Evolutionary conservation across 192 early-diverging fungal species (phyloP), one percentile per base, ranked within the genome.

Genomic region (Coemansia sp.): DNA sequence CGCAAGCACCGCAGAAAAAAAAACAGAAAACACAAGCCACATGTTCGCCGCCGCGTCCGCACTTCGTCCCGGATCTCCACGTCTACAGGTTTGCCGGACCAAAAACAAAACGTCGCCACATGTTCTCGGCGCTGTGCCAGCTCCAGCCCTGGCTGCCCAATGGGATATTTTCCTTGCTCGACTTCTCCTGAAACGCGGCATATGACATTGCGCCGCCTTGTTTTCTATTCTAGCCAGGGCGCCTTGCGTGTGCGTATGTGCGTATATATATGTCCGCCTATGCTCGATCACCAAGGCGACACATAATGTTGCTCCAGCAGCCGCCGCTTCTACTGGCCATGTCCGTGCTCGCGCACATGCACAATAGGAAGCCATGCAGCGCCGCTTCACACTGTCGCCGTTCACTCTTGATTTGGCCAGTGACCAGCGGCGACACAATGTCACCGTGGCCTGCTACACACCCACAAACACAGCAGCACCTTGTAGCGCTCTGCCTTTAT

Each of bases 11-110:
- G n/a, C 14, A 39, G 36, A 14, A 17, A 14, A 39, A 15, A 39
- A 39, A 39, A 39, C 36, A 39, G 15, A 46, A 46, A 12, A 46
- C 44, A 28, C 44, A 46, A 46, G 44, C 44, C 44, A 46, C 44
- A 8, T 22, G 44, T 39, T 39, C 36, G n/a, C 36, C 17, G n/a
- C 17, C 17, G 14, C 12, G 44, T 21, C 26, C 27, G 25, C 23
- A 28, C 44, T 29, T 14, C n/a, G 44, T 46, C 27, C 44, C 44
- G 44, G 44, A 46, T 46, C 44, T 46, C 44, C 44, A 46, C 15
- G 23, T 17, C 25, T 25, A 46, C 43, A 44, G 43, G n/a, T n/a
- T n/a, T 26, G 43, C 43, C 25, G 23, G 19, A 44, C n/a, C 26
- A 11, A 17, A 46, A 46, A 46, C 36, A 39, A 39, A 39, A 46